A percentile compares a stretch with the other conserved stretches of the same genome.
Evolutionary conservation across 495 filamentous ascomycete genomes (phyloP).

Genomic region (Penicillium angulare): DNA sequence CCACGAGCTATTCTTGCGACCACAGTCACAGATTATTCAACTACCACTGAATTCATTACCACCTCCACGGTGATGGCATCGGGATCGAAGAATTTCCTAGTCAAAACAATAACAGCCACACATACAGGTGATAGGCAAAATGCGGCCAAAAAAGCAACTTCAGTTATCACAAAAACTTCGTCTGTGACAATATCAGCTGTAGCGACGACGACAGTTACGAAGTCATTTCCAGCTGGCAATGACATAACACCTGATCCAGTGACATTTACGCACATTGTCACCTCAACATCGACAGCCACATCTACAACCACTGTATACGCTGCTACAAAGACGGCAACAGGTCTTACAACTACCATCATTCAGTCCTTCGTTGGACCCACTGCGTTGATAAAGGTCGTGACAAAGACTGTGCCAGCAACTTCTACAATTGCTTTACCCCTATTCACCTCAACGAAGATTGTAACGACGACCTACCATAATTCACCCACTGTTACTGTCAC

Average conservation of each 20-base stretch:
- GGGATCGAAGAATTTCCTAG: too few relatives aligned
- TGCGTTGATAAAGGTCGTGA: not conserved
- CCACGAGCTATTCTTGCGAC: not conserved
- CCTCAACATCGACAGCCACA: not conserved
- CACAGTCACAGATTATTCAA: not conserved
- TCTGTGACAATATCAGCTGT: not conserved
- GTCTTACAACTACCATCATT: not conserved
- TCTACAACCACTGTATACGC: not conserved
- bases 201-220: not conserved
- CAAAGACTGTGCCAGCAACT: not conserved
- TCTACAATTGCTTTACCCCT: not conserved
- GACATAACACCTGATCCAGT: not conserved
- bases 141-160: too few relatives aligned
- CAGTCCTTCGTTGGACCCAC: not conserved
- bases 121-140: too few relatives aligned
- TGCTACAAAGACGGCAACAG: not conserved
- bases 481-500: slow-evolving; percentile 3
- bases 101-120: too few relatives aligned
- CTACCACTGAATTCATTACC: not conserved
- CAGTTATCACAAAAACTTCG: not conserved
- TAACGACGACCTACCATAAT: not conserved
- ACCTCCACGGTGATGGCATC: too few relatives aligned
- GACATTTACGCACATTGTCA: not conserved
- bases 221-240: not conserved
- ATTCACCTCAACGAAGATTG: not conserved